Evolutionary conservation across 495 filamentous ascomycete genomes (phyloP), one percentile per base, ranked within the genome.

Genomic region (Penicillium coprophilum): DNA sequence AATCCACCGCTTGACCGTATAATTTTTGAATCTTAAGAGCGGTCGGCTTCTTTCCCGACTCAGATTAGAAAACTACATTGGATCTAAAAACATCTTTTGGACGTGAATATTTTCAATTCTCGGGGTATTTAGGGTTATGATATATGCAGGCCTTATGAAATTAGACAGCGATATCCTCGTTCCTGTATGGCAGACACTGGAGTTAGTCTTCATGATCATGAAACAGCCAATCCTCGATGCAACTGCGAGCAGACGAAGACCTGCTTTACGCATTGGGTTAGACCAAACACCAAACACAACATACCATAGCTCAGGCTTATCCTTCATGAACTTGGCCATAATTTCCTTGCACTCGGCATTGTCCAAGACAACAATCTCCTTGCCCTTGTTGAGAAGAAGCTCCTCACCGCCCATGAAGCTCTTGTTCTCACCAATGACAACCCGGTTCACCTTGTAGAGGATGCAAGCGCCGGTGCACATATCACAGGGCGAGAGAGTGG

Each of bases 401-500:
- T 85, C 81, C 69, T 95, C 90, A 15, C 88, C 89, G 40, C 89
- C 89, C 4, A 90, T 62, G 57, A 91, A 92, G 44, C 81, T 93
- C 64, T 81, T 80, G 65, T 92, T 91, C 75, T 96, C 91, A 8
- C 90, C 91, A 73, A 95, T 83, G 32, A 96, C 89, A 3, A 94
- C 89, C 3, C 90, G 85, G 50, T 81, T 79, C 38, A 96, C 82
- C 62, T 88, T 87, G 75, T 91, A 94, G 52, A 92, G 78, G 44
- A 95, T 72, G 62, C 87, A 90, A 4, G 90, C 90, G 23, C 90
- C 90, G 13, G 90, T 87, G 78, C 89, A 93, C 90, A 94, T 94
- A 67, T 92, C 86, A 67, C 91, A 96, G 1, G 89, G 91, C 13
- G 90, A 92, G 5, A 95, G 75, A 2, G 91, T 93, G 9, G 90